Conservation (phyloP, 495 filamentous ascomycete genomes). For the Trichoderma orchidacearum region DNA sequence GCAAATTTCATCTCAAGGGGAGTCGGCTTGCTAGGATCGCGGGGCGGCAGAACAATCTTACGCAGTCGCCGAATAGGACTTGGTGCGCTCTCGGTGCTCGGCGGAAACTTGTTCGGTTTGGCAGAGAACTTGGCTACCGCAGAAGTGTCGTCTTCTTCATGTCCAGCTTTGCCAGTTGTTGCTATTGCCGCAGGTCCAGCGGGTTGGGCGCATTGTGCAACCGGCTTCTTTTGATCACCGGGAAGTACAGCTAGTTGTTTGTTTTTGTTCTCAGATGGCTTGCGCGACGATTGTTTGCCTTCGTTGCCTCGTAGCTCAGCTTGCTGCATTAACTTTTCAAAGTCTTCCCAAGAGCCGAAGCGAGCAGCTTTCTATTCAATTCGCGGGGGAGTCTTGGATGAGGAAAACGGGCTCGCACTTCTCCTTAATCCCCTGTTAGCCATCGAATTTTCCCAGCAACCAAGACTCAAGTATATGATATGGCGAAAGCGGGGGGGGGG, state of each 20-base stretch:
- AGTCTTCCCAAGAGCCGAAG: slow-evolving; percentile 1
- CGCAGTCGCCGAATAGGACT: background rate
- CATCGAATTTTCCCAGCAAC: background rate
- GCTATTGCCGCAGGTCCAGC: background rate
- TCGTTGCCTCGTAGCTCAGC: background rate
- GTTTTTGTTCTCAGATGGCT: background rate
- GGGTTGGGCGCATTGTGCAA: background rate
- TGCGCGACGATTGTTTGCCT: background rate
- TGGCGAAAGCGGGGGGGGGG: background rate
- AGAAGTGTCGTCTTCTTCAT: too few species aligned
- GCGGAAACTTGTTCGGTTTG: background rate
- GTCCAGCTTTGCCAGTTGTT: background rate
- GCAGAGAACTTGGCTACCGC: background rate
- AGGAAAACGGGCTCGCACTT: slow-evolving; percentile 11
- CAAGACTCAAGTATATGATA: background rate
- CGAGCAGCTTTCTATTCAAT: slow-evolving; percentile 14
- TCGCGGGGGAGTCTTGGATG: slow-evolving; percentile 17
- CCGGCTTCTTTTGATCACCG: background rate
- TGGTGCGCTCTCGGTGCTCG: background rate
- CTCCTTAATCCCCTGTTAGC: slow-evolving; percentile 1
- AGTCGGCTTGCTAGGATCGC: background rate
- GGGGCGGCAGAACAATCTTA: background rate
- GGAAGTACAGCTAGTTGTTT: background rate
- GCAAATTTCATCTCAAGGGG: background rate
- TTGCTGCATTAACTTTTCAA: background rate